Base-by-base conservation (phyloP, 176 grass and related monocot species). In the Eleusine coracana region DNA sequence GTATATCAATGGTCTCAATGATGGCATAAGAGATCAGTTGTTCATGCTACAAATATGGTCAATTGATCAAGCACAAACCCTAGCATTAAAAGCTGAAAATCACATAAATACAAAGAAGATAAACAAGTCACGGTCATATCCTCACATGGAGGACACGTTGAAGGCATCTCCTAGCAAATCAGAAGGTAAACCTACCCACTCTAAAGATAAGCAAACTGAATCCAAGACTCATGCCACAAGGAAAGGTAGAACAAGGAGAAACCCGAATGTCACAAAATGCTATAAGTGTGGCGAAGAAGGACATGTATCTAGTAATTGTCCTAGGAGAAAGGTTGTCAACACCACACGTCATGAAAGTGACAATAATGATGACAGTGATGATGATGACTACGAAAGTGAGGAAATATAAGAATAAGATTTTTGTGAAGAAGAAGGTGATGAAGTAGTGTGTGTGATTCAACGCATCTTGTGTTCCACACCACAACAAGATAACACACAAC, bases 301-400 rank as follows among this genome's bases (percentile, higher is more conserved):
- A 28, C 69, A 46, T 46, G n/a, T 71, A 15, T 49, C 44, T 0
- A 72, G 45, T 23, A 29, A 31, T 1, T 72, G 25, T 31, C 44
- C 45, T 73, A 73, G 70, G 10, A 73, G 70, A 11, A 71, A 71
- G 7, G 68, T 72, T 31, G 70, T 72, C 70, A 72, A 72, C 41
- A 50, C 44, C 31, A 51, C 70, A 18, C 14, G 45, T 23, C 14
- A 28, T 50, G 13, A 49, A 73, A 73, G 70, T 4, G 25, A 51
- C 31, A 45, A 50, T 50, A 27, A 65, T 1, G 15, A 15, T 8
- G 16, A 50, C 20, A 45, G 2, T 14, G 27, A 5, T 72, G 70
- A 72, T 7, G 8, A 23, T 29, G 44, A 72, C 0, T 49, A 72
- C 50, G 44, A 50, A 17, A 23, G 7, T 71, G 42, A 72, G 50